Evolutionary conservation across 2,329 filamentous ascomycete species (phyloP).

Genomic region (Penicillium brasilianum): DNA sequence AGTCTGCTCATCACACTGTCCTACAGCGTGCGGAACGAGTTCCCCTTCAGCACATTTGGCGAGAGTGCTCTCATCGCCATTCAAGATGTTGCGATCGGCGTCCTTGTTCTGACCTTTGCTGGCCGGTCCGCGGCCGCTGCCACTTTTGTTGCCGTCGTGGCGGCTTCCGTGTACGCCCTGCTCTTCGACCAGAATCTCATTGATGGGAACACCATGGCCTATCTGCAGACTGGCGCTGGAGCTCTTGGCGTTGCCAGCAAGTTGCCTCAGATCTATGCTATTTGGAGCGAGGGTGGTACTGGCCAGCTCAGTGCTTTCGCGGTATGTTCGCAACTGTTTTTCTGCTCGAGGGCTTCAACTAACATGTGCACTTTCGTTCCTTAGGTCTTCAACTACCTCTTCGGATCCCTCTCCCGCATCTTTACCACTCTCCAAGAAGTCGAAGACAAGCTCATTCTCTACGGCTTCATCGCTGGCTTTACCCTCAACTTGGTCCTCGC

Average conservation of each 20-base stretch:
- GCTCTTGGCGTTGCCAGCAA: constrained; percentile 86
- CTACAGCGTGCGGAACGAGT: constrained; percentile 89
- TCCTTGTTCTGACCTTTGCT: constrained; percentile 83
- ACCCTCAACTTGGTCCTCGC: constrained; percentile 86
- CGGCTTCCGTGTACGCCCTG: constrained; percentile 70
- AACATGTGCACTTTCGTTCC: constrained; percentile 1
- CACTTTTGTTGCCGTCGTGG: constrained; percentile 77
- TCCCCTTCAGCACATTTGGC: constrained; percentile 95
- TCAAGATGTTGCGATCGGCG: constrained; percentile 89
- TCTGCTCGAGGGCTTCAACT: not conserved
- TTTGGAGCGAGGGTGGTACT: constrained; percentile 83
- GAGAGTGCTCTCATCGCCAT: constrained; percentile 90
- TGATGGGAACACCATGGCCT: constrained; percentile 68
- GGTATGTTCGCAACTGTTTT: constrained; percentile 60
- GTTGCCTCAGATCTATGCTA: constrained; percentile 87
- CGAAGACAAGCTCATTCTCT: constrained; percentile 93
- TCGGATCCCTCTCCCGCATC: constrained; percentile 89
- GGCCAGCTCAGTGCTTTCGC: constrained; percentile 97
- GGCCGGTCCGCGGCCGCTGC: constrained; percentile 71
- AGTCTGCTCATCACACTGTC: constrained; percentile 87
- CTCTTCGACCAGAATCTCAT: constrained; percentile 68
- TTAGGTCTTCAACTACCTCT: constrained; percentile 97
- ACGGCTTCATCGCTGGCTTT: constrained; percentile 91
- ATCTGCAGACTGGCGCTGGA: constrained; percentile 84
- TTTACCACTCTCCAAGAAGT: constrained; percentile 98